Conservation (phyloP, 768 basidiomycete species). For the Inosperma sp. region DNA sequence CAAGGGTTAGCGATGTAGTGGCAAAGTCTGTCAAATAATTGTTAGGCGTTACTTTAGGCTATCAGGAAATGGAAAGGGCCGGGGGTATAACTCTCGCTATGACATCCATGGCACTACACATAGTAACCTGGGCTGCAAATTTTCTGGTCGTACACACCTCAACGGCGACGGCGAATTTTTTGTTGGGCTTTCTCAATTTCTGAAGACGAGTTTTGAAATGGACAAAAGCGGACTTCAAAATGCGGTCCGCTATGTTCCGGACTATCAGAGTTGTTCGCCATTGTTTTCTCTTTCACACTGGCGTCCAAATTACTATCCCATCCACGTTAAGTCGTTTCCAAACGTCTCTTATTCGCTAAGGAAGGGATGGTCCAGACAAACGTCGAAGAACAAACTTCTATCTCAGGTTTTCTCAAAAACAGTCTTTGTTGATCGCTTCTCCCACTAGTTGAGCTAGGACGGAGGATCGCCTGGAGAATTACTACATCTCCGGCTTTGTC, state of each 20-base stretch:
- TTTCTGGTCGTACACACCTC: slow-evolving; percentile 9
- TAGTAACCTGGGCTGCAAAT: slow-evolving; percentile 23
- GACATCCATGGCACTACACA: slow-evolving; percentile 9
- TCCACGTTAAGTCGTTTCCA: slow-evolving; percentile 34
- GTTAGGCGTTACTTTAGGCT: no score
- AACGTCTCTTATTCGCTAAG: slow-evolving; percentile 34
- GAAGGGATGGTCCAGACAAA: slow-evolving; percentile 87
- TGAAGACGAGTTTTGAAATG: neutral
- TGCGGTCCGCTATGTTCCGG: slow-evolving; percentile 33
- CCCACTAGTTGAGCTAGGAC: slow-evolving; percentile 87
- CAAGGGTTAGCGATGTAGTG: no score
- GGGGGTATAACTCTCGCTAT: slow-evolving; percentile 30
- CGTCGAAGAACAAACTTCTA: slow-evolving; percentile 58
- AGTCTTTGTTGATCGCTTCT: slow-evolving; percentile 88
- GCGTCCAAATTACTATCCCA: slow-evolving; percentile 80
- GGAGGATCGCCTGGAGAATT: slow-evolving; percentile 68
- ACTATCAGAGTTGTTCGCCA: neutral
- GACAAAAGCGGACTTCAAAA: slow-evolving; percentile 21
- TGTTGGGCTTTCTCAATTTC: neutral
- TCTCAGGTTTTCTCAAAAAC: slow-evolving; percentile 70
- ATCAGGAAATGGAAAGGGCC: slow-evolving; percentile 69
- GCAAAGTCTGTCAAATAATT: no score
- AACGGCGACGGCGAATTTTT: slow-evolving; percentile 10
- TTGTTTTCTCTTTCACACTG: slow-evolving; percentile 23
- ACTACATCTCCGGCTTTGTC: neutral